These are phyloP conservation scores for Alternaria ethzedia DNA, from an alignment of 2,329 filamentous ascomycete species.

Conservation along the genomic window DNA sequence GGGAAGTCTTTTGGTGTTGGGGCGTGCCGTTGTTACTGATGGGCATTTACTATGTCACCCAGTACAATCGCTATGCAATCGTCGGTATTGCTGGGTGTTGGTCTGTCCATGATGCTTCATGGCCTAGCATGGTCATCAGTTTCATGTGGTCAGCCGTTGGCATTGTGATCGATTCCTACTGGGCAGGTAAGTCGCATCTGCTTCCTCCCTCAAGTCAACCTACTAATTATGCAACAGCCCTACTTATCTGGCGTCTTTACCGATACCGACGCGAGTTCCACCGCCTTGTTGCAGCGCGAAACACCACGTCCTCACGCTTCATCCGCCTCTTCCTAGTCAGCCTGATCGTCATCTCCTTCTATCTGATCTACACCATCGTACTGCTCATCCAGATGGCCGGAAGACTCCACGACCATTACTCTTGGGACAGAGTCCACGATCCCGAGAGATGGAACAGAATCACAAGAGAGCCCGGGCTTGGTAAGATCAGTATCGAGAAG, in stretches of 20 bases:
- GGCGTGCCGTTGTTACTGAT: constrained; percentile 62
- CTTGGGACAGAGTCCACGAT: constrained; percentile 62
- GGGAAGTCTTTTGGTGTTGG: constrained; percentile 65
- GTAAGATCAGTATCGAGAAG: constrained; percentile 59
- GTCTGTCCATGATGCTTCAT: constrained; percentile 61
- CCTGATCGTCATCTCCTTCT: constrained; percentile 55
- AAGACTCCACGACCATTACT: constrained; percentile 52
- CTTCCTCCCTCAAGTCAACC: background rate
- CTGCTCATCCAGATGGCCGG: constrained; percentile 49
- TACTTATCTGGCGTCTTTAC: constrained; percentile 66
- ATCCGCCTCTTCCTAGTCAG: constrained; percentile 66
- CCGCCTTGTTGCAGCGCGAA: constrained; percentile 60
- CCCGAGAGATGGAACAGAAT: constrained; percentile 56
- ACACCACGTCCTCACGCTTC: constrained; percentile 66
- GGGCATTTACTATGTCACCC: constrained; percentile 64
- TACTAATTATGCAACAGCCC: constrained; percentile 49
- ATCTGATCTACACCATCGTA: constrained; percentile 59
- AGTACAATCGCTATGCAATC: constrained; percentile 65
- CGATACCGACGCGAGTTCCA: constrained; percentile 66
- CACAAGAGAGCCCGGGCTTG: constrained; percentile 54
- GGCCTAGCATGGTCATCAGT: constrained; percentile 62
- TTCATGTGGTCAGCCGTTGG: constrained; percentile 64
- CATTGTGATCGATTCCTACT: constrained; percentile 60
- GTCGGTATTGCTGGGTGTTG: constrained; percentile 66
- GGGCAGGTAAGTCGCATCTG: constrained; percentile 58